Evolutionary conservation across 169 alveolate species (phyloP).

Genomic region (Eimeria maxima): DNA sequence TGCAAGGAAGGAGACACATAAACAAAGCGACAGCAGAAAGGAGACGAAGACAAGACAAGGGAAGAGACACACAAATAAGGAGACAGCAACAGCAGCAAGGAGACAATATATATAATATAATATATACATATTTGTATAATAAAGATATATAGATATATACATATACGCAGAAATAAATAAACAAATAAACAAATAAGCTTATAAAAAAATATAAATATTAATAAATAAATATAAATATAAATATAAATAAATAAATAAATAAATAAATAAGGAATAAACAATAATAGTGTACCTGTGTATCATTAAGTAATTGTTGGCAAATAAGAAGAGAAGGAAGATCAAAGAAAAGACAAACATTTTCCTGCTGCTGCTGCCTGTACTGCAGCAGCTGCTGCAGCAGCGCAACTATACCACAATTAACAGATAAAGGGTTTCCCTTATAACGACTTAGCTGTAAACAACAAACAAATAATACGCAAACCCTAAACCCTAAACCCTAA

Average conservation of each 20-base stretch:
- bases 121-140: too few species aligned
- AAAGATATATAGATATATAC: neutral
- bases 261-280: too few species aligned
- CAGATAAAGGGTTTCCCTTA: slow-evolving; percentile 48
- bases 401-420: slow-evolving; percentile 53
- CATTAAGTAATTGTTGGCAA: slow-evolving; percentile 53
- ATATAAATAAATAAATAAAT: neutral
- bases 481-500: slow-evolving; percentile 29
- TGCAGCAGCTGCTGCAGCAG: slow-evolving; percentile 40
- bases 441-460: slow-evolving; percentile 52
- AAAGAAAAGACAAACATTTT: slow-evolving; percentile 58
- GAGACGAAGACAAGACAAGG: too few species aligned
- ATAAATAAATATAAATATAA: neutral
- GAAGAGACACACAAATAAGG: too few species aligned
- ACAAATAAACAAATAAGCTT: neutral
- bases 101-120: neutral
- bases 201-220: neutral
- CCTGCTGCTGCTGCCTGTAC: slow-evolving; percentile 21
- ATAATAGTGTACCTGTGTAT: neutral
- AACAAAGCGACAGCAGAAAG: too few species aligned
- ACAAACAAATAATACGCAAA: neutral
- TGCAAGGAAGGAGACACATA: too few species aligned
- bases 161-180: neutral
- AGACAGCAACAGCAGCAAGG: neutral
- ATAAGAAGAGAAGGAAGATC: slow-evolving; percentile 57